Base-by-base conservation (phyloP, 345 rosid genomes). In the Aquilaria sinensis region DNA sequence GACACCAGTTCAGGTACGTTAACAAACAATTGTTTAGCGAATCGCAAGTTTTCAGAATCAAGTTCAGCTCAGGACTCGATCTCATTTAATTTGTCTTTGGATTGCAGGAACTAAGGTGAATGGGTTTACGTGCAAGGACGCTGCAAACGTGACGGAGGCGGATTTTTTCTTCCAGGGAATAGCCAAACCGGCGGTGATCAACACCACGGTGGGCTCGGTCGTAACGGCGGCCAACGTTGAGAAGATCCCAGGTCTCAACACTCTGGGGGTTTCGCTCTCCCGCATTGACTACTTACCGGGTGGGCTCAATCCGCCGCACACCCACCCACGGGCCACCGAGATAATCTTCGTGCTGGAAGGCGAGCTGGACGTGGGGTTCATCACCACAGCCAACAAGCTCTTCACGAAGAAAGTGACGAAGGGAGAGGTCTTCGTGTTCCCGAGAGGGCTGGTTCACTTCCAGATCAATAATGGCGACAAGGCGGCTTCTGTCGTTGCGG, bases 321-420 rank as follows among this genome's bases (percentile, higher is more conserved):
- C 85, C 31, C 89, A 86, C 70, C 89, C 89, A 31, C 84, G 89
- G 1, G 92, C 85, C 63, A 86, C 89, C 0, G 89, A 86, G 59
- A 65, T 86, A n/a, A 68, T 80, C 29, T 86, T 67, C 62, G 81
- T 83, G 53, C 75, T 83, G 4, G 78, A 81, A n/a, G 92, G 92
- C 29, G 81, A 79, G 58, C 66, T 86, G 16, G 80, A 79, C 23
- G 92, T 83, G 3, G 92, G 85, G 5, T 86, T 86, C 61, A 81
- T 86, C 76, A 83, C 89, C 1, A 83, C 87, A 2, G 67, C 70
- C n/a, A 81, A 86, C 70, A 86, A 78, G 61, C 64, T 80, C 61
- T 66, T 78, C 77, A 70, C 77, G 7, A 78, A 80, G 56, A 74
- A 70, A 1, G 16, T 86, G 15, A 83, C 80, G 73, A 70, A 67